phyloP scores from a whole-genome alignment of 305 asterid genomes.

The Fraxinus sp. region DNA sequence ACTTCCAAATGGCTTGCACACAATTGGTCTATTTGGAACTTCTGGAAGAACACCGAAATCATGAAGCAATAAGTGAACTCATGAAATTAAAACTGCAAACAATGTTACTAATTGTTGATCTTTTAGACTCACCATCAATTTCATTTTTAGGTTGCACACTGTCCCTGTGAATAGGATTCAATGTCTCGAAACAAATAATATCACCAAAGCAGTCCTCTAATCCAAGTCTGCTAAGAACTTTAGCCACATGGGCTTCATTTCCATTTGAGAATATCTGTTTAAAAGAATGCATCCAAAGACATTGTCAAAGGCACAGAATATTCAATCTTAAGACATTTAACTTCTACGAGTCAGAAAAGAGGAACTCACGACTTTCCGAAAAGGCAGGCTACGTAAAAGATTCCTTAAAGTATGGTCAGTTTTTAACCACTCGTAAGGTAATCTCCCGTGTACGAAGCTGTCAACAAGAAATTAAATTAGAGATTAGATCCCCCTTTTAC shows the following conservation, averaged over 20 bases:
- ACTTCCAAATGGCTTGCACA: constrained; percentile 76
- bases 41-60: constrained; percentile 31
- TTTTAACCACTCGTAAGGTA: constrained; percentile 78
- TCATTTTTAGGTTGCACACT: constrained; percentile 25
- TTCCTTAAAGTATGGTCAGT: constrained; percentile 57
- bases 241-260: constrained; percentile 84
- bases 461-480: background rate
- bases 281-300: constrained; percentile 1
- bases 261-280: constrained; percentile 88
- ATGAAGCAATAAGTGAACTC: constrained; percentile 12
- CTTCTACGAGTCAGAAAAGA: background rate
- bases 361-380: constrained; percentile 74
- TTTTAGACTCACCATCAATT: constrained; percentile 44
- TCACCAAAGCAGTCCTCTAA: constrained; percentile 83
- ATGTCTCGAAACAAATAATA: constrained; percentile 67
- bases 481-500: background rate
- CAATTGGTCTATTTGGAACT: constrained; percentile 42
- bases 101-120: background rate
- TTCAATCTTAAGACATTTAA: background rate
- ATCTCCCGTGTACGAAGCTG: constrained; percentile 85
- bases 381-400: constrained; percentile 65
- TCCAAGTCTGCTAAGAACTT: constrained; percentile 69
- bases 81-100: background rate
- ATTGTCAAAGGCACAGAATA: constrained; percentile 13
- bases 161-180: constrained; percentile 55